Conservation (phyloP, 2,329 filamentous ascomycete genomes). For the Xylariaceae sp. region DNA sequence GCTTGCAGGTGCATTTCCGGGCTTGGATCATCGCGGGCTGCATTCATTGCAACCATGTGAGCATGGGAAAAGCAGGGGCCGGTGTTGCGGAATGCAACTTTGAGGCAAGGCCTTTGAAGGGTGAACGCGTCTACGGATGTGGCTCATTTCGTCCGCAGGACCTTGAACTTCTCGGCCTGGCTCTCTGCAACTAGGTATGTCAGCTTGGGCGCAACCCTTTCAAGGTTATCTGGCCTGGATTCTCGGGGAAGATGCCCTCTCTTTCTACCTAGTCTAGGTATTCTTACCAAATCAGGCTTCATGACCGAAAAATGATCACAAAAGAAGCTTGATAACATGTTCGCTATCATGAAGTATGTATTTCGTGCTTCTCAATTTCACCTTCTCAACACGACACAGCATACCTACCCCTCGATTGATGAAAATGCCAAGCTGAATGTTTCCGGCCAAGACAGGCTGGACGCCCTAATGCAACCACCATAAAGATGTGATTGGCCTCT, state of each 20-base stretch:
- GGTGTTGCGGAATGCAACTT: constrained; percentile 19
- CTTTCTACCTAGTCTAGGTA: background rate
- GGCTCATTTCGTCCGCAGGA: constrained; percentile 22
- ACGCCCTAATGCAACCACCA: constrained; percentile 5
- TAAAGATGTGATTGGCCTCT: constrained; percentile 10
- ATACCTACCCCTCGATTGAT: background rate
- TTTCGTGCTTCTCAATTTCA: background rate
- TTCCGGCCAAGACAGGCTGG: constrained; percentile 14
- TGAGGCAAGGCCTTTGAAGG: constrained; percentile 7
- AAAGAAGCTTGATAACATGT: constrained; percentile 1
- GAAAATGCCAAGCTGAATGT: constrained; percentile 19
- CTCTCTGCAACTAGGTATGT: too few species aligned
- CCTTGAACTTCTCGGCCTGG: background rate
- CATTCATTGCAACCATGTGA: constrained; percentile 21
- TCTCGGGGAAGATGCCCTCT: constrained; percentile 3
- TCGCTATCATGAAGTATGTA: constrained; percentile 10
- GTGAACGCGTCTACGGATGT: constrained; percentile 16
- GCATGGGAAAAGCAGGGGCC: constrained; percentile 13
- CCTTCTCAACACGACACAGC: too few species aligned
- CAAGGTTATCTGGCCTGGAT: constrained; percentile 1
- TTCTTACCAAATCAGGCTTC: background rate
- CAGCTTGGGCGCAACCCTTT: constrained; percentile 2
- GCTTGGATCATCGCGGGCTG: constrained; percentile 6
- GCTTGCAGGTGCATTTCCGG: constrained; percentile 1
- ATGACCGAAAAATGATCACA: background rate